A percentile compares a stretch with the other conserved stretches of the same genome.
These are phyloP conservation scores for Citeromyces siamensis DNA, from an alignment of 1,139 yeast species.

Conservation along the genomic window DNA sequence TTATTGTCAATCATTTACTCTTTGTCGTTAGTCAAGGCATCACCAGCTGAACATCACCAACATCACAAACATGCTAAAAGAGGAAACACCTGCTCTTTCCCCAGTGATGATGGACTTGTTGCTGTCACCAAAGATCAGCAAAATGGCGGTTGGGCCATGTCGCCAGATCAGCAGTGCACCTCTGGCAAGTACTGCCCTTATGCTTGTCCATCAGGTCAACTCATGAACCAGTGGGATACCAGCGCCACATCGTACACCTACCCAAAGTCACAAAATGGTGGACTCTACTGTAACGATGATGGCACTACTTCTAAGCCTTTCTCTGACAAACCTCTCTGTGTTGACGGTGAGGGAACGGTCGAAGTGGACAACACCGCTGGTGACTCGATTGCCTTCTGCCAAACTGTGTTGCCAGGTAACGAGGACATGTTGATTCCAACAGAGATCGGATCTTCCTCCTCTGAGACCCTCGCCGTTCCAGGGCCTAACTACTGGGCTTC, in stretches of 20 bases:
- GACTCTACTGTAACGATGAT: slow-evolving; percentile 58
- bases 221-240: slow-evolving; percentile 73
- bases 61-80: slow-evolving; percentile 16
- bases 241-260: slow-evolving; percentile 42
- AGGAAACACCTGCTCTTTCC: slow-evolving; percentile 49
- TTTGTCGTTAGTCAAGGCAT: background rate
- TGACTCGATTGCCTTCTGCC: slow-evolving; percentile 68
- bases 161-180: slow-evolving; percentile 61
- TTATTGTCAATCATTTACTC: slow-evolving; percentile 3
- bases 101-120: slow-evolving; percentile 52
- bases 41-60: slow-evolving; percentile 11
- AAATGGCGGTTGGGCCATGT: slow-evolving; percentile 85
- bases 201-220: slow-evolving; percentile 78
- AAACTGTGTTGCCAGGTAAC: slow-evolving; percentile 86
- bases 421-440: slow-evolving; percentile 93
- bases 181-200: slow-evolving; percentile 77
- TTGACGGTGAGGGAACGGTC: slow-evolving; percentile 66
- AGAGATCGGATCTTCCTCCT: slow-evolving; percentile 32
- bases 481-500: slow-evolving; percentile 46
- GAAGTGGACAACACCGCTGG: slow-evolving; percentile 41
- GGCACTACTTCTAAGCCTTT: slow-evolving; percentile 60
- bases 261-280: slow-evolving; percentile 74
- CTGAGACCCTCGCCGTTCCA: slow-evolving; percentile 64
- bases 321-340: slow-evolving; percentile 48
- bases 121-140: slow-evolving; percentile 41